A percentile compares a stretch with the other conserved stretches of the same genome.
These are phyloP conservation scores for Wolfiporia cocos DNA, from an alignment of 1,284 basidiomycete species.

Conservation along the genomic window DNA sequence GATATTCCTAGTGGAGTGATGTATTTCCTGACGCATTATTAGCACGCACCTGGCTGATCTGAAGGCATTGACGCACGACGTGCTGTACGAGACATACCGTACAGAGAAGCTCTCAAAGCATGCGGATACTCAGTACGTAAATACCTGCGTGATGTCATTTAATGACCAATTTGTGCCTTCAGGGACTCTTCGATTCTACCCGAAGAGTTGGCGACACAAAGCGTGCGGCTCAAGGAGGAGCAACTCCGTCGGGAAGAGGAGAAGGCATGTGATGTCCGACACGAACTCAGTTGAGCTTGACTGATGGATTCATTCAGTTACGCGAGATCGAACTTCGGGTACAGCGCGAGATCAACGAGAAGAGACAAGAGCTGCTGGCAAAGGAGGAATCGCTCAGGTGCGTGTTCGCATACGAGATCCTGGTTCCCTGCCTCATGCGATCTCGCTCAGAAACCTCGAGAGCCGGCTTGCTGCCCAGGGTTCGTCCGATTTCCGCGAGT, in stretches of 20 bases:
- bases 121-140: slow-evolving; percentile 69
- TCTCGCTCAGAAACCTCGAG: slow-evolving; percentile 69
- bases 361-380: slow-evolving; percentile 92
- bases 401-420: slow-evolving; percentile 13
- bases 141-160: neutral
- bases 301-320: slow-evolving; percentile 43
- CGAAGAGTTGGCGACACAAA: slow-evolving; percentile 95
- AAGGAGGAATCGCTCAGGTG: slow-evolving; percentile 89
- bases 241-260: slow-evolving; percentile 97
- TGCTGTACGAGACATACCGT: slow-evolving; percentile 94
- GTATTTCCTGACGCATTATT: slow-evolving; percentile 2
- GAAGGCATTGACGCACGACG: slow-evolving; percentile 94
- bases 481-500: slow-evolving; percentile 31
- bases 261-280: slow-evolving; percentile 48
- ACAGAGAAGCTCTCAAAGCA: slow-evolving; percentile 96
- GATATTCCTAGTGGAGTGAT: neutral
- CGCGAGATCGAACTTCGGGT: slow-evolving; percentile 98
- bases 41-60: slow-evolving; percentile 94
- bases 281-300: slow-evolving; percentile 2
- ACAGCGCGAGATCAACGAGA: slow-evolving; percentile 98
- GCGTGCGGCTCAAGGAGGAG: slow-evolving; percentile 96
- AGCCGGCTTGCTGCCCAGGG: slow-evolving; percentile 85
- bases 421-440: slow-evolving; percentile 9
- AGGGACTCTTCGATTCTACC: slow-evolving; percentile 88
- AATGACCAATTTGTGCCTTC: slow-evolving; percentile 13